These are phyloP conservation scores for Leishmania braziliensis DNA, from an alignment of 208 protist species.

Conservation along the genomic window DNA sequence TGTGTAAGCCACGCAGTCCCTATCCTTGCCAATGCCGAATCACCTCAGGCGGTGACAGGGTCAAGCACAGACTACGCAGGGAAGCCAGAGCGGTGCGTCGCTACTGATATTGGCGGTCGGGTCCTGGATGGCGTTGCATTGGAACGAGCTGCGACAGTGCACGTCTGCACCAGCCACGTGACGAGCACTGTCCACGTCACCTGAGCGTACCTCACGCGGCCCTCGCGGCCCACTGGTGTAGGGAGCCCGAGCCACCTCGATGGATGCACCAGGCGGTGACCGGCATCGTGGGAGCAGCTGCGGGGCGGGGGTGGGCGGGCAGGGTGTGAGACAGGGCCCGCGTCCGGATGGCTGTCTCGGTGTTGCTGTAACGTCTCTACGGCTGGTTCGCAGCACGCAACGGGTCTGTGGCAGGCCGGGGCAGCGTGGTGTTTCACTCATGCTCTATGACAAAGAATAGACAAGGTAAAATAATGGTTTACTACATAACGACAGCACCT, in stretches of 20 bases:
- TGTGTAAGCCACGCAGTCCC: neutral
- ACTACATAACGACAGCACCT: neutral
- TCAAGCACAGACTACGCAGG: neutral
- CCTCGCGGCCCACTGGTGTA: neutral
- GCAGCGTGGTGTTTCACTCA: neutral
- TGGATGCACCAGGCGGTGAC: neutral
- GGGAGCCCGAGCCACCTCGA: neutral
- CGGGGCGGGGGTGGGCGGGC: neutral
- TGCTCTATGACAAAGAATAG: neutral
- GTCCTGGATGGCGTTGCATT: neutral
- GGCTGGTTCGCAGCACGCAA: neutral
- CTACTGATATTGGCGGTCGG: neutral
- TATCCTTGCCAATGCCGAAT: neutral
- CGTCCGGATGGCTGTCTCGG: neutral
- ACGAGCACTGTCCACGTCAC: neutral
- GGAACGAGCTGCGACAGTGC: neutral
- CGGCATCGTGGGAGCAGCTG: neutral
- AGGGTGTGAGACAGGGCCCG: neutral
- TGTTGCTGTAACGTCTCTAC: neutral
- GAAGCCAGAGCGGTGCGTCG: neutral
- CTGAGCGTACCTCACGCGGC: neutral
- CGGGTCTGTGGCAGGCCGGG: neutral
- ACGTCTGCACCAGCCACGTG: neutral
- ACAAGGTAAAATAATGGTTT: neutral
- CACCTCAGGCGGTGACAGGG: neutral